Evolutionary conservation across 805 yeast species (phyloP), one percentile per base, ranked within the genome.

Genomic region (Kodamaea jinghongensis): DNA sequence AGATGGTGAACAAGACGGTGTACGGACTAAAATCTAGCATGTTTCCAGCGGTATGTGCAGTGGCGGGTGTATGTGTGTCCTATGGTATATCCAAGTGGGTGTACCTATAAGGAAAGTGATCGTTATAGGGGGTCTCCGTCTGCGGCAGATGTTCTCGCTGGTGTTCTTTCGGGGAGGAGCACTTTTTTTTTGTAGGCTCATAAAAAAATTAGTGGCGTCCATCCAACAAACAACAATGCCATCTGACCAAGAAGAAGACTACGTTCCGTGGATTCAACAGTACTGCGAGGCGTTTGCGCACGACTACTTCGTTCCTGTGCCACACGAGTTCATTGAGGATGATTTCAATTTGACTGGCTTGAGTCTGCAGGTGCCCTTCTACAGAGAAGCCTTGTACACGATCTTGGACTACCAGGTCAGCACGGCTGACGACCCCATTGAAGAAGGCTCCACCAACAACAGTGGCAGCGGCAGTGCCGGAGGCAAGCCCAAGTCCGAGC

Each of bases 311-410:
- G 95, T 90, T 31, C 95, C 90, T 51, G 96, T 93, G 4, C 75
- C 89, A 1, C 88, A 86, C 34, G 96, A 88, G 36, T 93, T 89
- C 61, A 87, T 93, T 45, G 97, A 90, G 53, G 99, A 93, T 62
- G 98, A 93, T 50, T 93, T 93, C 73, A 93, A 93, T 58, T 73
- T 93, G 54, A 90, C 98, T 1, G 97, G 98, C 1, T 72, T 93
- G 38, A 74, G 84, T 23, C 76, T 82, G 48, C 79, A 86, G 43
- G 96, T 93, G 7, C 96, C 97, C 3, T 86, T 82, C 58, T 93
- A 90, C 61, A 71, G 91, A 54, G 96, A 89, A 56, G 96, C 98
- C 1, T 67, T 91, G 46, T 96, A 91, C 63, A 75, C 91, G 51
- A 87, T 93, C 44, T 70, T 91, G 47, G 99, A 91, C 61, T 75